Evolutionary conservation across 352 stramenopile genomes (phyloP), one percentile per base, ranked within the genome.

Genomic region (Halophytophthora polymorphica): DNA sequence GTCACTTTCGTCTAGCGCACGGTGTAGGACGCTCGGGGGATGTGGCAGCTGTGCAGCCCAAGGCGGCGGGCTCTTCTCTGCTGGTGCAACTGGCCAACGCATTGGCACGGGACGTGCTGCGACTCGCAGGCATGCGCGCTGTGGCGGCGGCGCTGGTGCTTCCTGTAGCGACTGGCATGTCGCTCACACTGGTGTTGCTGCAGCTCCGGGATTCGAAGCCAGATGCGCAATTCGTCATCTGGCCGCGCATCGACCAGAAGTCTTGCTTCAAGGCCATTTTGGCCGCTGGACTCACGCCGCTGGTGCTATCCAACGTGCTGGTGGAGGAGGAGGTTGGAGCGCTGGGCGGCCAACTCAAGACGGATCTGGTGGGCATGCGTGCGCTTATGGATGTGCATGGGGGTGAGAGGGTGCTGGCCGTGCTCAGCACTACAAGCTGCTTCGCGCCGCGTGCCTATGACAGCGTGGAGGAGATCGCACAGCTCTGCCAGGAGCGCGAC

Each of bases 191-290:
- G 17, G 77, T 96, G 25, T 55, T 99, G 42, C 77, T 93, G 29
- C 75, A 89, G 35, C 63, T 99, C n/a, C 74, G 67, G 25, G 64
- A 71, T 48, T 48, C 56, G 2, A 83, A 77, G 11, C 64, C 80
- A 11, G 13, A 57, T 12, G 67, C 74, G 37, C 83, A 68, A 34
- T 91, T 88, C 65, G 88, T 98, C 33, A 66, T 98, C 35, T 98
- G 88, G 88, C 83, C 89, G 34, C 83, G 97, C 14, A 99, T 99
- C 66, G 97, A 99, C 81, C 97, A 99, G 73, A 99, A 99, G 70
- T 98, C 92, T 43, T 99, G 96, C 70, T 97, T 98, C 72, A 99
- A 99, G 69, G 86, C 93, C 11, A 98, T 99, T 50, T 61, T 95
- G 23, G 85, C 93, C 14, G 91, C 96, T 10, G 83, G 96, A 5